These are phyloP conservation scores for Fusarium sp. DNA, from an alignment of 2,329 filamentous ascomycete genomes.

Conservation along the genomic window DNA sequence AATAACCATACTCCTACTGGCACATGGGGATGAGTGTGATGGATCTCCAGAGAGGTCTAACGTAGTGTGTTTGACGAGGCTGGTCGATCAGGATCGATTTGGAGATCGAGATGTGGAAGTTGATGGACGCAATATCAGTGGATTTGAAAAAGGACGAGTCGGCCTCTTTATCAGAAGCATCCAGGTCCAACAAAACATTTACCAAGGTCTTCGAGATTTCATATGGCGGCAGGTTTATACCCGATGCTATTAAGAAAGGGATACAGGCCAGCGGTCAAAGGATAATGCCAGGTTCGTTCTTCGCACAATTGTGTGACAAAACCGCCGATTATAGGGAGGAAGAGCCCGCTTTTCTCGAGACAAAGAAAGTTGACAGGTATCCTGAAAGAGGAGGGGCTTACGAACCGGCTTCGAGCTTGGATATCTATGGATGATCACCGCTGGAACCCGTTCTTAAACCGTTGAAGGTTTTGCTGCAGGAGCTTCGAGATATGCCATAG, in stretches of 20 bases:
- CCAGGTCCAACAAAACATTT: neutral
- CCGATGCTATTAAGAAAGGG: neutral
- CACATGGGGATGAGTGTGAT: neutral
- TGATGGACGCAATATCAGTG: slow-evolving; percentile 2
- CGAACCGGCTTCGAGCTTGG: neutral
- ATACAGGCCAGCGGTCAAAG: neutral
- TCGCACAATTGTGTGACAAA: neutral
- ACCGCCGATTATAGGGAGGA: neutral
- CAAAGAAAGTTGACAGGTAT: neutral
- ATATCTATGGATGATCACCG: neutral
- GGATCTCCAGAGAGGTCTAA: neutral
- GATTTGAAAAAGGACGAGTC: slow-evolving; percentile 3
- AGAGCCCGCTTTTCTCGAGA: neutral
- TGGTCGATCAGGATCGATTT: neutral
- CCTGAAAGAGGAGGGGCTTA: neutral
- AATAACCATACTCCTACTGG: no score
- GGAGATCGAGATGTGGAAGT: slow-evolving; percentile 1
- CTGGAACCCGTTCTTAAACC: neutral
- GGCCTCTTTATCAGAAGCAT: neutral
- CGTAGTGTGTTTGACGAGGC: slow-evolving; percentile 1
- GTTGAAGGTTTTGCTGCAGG: neutral
- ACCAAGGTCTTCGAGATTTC: neutral
- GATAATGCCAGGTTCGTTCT: neutral
- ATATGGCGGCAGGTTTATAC: neutral
- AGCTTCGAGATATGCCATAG: neutral